Conservation (phyloP, 768 basidiomycete genomes). For the Russula ochroleuca region DNA sequence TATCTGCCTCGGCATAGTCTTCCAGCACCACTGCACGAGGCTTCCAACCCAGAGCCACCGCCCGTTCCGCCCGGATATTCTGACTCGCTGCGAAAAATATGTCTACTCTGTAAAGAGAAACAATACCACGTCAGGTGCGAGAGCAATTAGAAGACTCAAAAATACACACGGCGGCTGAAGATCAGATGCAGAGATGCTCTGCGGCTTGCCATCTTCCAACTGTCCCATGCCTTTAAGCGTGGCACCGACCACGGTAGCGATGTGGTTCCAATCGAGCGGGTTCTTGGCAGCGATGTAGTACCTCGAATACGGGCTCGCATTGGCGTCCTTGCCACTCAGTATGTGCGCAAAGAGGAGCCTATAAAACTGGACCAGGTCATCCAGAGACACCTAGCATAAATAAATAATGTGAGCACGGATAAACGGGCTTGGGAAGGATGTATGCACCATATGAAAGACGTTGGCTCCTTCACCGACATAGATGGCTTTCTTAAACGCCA, state of each 20-base stretch:
- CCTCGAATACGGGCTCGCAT: slow-evolving; percentile 21
- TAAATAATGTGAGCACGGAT: neutral
- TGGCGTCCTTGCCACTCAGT: neutral
- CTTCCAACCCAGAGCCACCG: neutral
- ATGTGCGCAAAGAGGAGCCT: slow-evolving; percentile 13
- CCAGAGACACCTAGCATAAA: slow-evolving; percentile 7
- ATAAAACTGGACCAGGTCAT: slow-evolving; percentile 16
- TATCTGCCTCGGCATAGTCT: neutral
- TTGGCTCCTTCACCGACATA: slow-evolving; percentile 20
- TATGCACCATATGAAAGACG: slow-evolving; percentile 17
- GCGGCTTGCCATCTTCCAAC: slow-evolving; percentile 9
- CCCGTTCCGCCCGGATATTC: neutral
- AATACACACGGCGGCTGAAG: slow-evolving; percentile 11
- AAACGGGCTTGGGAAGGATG: neutral
- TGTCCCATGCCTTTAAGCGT: slow-evolving; percentile 1
- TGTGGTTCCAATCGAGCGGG: slow-evolving; percentile 10
- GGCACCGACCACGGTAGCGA: neutral
- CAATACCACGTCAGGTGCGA: neutral
- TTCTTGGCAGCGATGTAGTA: slow-evolving; percentile 16
- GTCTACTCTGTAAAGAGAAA: neutral
- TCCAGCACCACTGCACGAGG: neutral
- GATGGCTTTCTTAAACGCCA: neutral
- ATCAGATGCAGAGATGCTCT: slow-evolving; percentile 6
- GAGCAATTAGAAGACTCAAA: too few species aligned
- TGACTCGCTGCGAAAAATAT: neutral